Percentiles rank a stretch among this genome's conserved stretches.
phyloP scores from a whole-genome alignment of 1,139 yeast genomes.

The Yamadazyma pseudoaaseri region DNA sequence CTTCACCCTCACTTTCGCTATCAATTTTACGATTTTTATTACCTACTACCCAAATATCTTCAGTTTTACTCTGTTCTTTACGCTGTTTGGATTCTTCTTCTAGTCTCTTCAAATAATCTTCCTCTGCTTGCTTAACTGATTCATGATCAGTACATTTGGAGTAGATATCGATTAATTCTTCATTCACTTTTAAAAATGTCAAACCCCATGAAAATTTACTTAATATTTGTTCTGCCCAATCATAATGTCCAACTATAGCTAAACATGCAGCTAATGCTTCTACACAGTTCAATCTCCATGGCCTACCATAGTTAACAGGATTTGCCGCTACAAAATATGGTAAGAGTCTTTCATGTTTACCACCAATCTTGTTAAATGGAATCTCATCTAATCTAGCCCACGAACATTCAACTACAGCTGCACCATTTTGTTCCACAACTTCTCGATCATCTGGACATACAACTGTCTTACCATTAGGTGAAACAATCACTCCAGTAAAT shows the following conservation, averaged over 20 bases:
- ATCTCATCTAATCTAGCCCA: conserved; percentile 97
- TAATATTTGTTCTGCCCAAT: conserved; percentile 80
- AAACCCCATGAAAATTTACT: conserved; percentile 92
- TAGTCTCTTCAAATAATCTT: conserved; percentile 66
- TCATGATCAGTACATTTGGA: conserved; percentile 79
- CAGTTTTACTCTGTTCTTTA: conserved; percentile 49
- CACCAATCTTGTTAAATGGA: conserved; percentile 93
- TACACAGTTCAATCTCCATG: conserved; percentile 95
- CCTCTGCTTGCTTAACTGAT: conserved; percentile 72
- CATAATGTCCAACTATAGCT: conserved; percentile 87
- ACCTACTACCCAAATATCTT: conserved; percentile 78
- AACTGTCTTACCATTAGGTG: conserved; percentile 88
- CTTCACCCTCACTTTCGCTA: conserved; percentile 11
- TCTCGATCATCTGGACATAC: conserved; percentile 88
- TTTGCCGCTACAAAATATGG: conserved; percentile 96
- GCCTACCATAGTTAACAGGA: conserved; percentile 95
- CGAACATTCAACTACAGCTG: conserved; percentile 97
- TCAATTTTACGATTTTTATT: conserved; percentile 54
- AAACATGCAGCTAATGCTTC: conserved; percentile 98
- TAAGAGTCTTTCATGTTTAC: conserved; percentile 78
- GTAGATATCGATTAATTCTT: conserved; percentile 72
- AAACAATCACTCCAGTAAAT: conserved; percentile 84
- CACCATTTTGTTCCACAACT: conserved; percentile 77
- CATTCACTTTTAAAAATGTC: conserved; percentile 78
- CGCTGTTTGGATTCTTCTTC: conserved; percentile 71